Conservation (phyloP, 805 yeast genomes). For the Wickerhamomyces sydowiorum region DNA sequence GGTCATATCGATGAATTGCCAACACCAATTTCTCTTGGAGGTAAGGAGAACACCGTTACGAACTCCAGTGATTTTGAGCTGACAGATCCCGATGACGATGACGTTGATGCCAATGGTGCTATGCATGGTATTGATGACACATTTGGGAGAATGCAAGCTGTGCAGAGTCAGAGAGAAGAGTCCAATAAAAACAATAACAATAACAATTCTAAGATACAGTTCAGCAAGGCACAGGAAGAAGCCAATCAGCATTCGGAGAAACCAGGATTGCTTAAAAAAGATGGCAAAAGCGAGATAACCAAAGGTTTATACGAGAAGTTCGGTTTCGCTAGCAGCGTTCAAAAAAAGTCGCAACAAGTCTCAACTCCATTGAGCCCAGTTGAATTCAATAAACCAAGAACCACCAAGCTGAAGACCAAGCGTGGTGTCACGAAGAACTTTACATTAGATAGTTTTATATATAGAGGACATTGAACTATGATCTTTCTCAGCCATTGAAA, state of each 20-base stretch:
- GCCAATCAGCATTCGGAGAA: not conserved
- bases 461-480: conserved; percentile 5
- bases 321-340: not conserved
- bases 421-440: conserved; percentile 5
- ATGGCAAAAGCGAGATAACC: not conserved
- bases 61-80: conserved; percentile 22
- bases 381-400: not conserved
- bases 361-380: conserved; percentile 6
- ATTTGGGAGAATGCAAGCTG: too few relatives aligned
- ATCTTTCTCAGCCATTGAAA: not conserved
- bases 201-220: too few relatives aligned
- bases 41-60: too few relatives aligned
- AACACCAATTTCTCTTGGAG: too few relatives aligned
- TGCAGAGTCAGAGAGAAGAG: too few relatives aligned
- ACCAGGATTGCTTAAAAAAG: not conserved
- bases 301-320: not conserved
- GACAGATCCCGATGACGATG: conserved; percentile 20
- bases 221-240: too few relatives aligned
- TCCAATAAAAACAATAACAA: too few relatives aligned
- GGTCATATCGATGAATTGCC: not conserved
- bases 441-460: conserved; percentile 17
- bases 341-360: not conserved
- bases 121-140: too few relatives aligned
- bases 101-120: too few relatives aligned
- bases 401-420: conserved; percentile 5